Evolutionary conservation across 495 filamentous ascomycete genomes (phyloP), one percentile per base, ranked within the genome.

Genomic region (Penicillium lagena): DNA sequence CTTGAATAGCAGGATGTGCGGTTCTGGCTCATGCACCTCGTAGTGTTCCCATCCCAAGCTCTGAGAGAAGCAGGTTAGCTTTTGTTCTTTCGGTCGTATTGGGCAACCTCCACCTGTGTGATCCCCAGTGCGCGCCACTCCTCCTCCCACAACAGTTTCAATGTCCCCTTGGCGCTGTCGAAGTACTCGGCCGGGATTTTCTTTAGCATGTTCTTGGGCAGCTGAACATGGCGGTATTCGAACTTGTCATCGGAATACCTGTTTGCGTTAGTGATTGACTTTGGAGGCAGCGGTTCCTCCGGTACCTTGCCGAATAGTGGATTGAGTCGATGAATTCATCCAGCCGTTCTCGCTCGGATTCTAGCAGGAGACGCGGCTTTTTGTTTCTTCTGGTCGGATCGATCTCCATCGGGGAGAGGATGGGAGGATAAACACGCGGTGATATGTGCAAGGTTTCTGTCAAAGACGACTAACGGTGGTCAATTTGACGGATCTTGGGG

Each of bases 11-110:
- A 98, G 79, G 48, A 98, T 97, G 54, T 98, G 93, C 39, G 93
- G 93, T 71, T 98, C 93, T 31, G 93, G 93, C 65, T 96, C 94
- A 61, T 98, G 93, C 42, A 97, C 93, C 66, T 98, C 93, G 53
- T 98, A 98, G 67, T 98, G 93, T 59, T 96, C 90, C 93, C 93
- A 98, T 22, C 93, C 93, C 50, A 97, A 71, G 64, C 94, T 97
- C 89, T 97, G 49, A 3, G 22, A 22, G 12, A 44, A 29, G 29
- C 30, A 12, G 31, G 42, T 67, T 46, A 71, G 64, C 34, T 12
- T 22, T 28, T 29, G 13, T 10, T 12, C 37, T 22, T 4, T 22
- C 22, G 22, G 22, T 22, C 22, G 22, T 4, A 22, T 22, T 22
- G 22, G 22, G 22, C 22, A 4, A 22, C 22, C 0, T 4, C 17